Evolutionary conservation across 2,329 filamentous ascomycete species (phyloP), one percentile per base, ranked within the genome.

Genomic region (Fusarium newnesense): DNA sequence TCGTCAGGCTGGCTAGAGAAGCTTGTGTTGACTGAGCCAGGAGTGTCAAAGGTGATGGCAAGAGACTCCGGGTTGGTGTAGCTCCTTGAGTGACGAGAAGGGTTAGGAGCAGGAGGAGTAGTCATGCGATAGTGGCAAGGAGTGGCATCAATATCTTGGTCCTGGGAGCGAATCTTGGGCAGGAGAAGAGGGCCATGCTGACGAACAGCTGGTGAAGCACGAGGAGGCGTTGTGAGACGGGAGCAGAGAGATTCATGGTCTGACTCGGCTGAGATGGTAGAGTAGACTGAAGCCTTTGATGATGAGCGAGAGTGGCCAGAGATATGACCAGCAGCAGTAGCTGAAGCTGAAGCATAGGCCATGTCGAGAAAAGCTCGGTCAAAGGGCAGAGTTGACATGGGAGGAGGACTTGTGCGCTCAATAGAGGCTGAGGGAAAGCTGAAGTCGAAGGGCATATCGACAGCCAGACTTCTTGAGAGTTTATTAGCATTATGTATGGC

Each of bases 91-190:
- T 91, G 89, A 18, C 84, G 81, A 59, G 87, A 81, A 60, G 76
- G 69, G 52, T 67, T 68, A 39, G 72, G 76, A 53, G 78, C 75
- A 46, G 74, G 73, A 72, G 75, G 80, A 53, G 74, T 80, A 58
- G 75, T 75, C 67, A 73, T 81, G 73, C 80, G 86, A 75, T 79
- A 83, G 76, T 81, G 70, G 36, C 72, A 74, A 87, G 83, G 50
- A 87, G 85, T 85, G 44, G 88, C 88, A 74, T 91, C 90, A 70
- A 94, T 89, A 70, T 92, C 87, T 83, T 96, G 93, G 83, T 97
- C 94, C 83, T 96, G 94, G 44, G 90, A 90, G 69, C 94, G 90
- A 84, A 97, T 95, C 87, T 95, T 96, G 79, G 94, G 94, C 37
- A 97, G 87, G 67, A 97, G 86, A 54, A 94, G 86, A 58, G 94